These are phyloP conservation scores for Lactarius evosmus DNA, from an alignment of 768 basidiomycete genomes.

Conservation along the genomic window DNA sequence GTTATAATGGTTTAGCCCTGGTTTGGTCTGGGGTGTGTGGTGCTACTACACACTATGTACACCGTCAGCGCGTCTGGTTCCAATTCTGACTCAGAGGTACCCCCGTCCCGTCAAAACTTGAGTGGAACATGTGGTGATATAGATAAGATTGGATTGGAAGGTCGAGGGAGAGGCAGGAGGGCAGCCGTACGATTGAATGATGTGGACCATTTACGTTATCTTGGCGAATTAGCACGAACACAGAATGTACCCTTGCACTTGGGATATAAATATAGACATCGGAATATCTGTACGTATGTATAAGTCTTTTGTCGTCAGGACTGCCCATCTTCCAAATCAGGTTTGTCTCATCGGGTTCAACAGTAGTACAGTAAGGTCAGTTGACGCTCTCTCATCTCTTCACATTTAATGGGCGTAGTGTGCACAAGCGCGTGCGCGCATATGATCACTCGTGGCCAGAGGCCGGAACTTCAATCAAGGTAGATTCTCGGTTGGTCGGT, in stretches of 20 bases:
- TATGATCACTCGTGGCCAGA: background rate
- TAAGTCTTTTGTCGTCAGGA: background rate
- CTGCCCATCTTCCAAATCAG: background rate
- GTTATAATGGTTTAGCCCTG: background rate
- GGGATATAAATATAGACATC: background rate
- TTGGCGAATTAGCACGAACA: background rate
- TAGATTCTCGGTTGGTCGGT: background rate
- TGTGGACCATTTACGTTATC: background rate
- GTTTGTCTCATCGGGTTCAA: background rate
- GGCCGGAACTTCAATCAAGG: background rate
- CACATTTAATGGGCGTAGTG: background rate
- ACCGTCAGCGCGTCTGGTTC: background rate
- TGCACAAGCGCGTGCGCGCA: background rate
- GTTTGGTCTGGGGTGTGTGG: no score
- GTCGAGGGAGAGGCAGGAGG: no score
- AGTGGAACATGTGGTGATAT: background rate
- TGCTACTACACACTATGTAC: background rate
- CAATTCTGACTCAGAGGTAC: background rate
- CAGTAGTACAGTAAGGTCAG: background rate
- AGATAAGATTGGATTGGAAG: background rate
- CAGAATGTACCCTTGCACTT: background rate
- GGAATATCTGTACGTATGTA: background rate
- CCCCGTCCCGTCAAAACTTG: background rate
- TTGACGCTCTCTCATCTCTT: background rate
- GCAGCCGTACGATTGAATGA: no score